Percentiles rank a stretch among this genome's conserved stretches.
These are phyloP conservation scores for Cytospora mali DNA, from an alignment of 2,329 filamentous ascomycete species.

Conservation along the genomic window DNA sequence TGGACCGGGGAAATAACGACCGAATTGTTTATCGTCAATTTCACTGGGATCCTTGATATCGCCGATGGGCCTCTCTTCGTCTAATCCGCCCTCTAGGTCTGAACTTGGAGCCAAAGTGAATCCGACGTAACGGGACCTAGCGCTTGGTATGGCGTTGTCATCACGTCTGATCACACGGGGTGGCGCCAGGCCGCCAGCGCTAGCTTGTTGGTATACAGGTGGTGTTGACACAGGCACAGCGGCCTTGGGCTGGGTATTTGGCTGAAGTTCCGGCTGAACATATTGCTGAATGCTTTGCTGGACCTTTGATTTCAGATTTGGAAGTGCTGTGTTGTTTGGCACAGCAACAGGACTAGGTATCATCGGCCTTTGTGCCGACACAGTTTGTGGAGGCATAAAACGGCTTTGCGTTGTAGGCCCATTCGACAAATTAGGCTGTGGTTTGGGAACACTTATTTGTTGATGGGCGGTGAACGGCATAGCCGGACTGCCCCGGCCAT, in stretches of 20 bases:
- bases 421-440: conserved; percentile 5
- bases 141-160: conserved; percentile 15
- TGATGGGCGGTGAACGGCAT: conserved; percentile 21
- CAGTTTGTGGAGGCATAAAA: conserved; percentile 20
- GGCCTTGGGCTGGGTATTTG: background rate
- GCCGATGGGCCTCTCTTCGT: conserved; percentile 15
- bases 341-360: background rate
- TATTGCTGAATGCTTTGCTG: conserved; percentile 10
- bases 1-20: conserved; percentile 6
- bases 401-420: conserved; percentile 17
- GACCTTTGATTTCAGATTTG: conserved; percentile 3
- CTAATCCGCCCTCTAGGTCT: conserved; percentile 1
- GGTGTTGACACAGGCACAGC: background rate
- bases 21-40: conserved; percentile 5
- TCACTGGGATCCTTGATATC: conserved; percentile 24
- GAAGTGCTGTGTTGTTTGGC: background rate
- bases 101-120: conserved; percentile 4
- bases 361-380: conserved; percentile 4
- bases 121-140: conserved; percentile 17
- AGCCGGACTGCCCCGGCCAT: conserved; percentile 17
- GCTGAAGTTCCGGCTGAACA: background rate
- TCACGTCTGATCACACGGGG: conserved; percentile 23
- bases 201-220: conserved; percentile 1
- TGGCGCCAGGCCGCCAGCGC: conserved; percentile 11
- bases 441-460: conserved; percentile 7